A percentile compares a stretch with the other conserved stretches of the same genome.
Evolutionary conservation across 1,139 yeast species (phyloP).

Genomic region (Yamadazyma songkhlaensis): DNA sequence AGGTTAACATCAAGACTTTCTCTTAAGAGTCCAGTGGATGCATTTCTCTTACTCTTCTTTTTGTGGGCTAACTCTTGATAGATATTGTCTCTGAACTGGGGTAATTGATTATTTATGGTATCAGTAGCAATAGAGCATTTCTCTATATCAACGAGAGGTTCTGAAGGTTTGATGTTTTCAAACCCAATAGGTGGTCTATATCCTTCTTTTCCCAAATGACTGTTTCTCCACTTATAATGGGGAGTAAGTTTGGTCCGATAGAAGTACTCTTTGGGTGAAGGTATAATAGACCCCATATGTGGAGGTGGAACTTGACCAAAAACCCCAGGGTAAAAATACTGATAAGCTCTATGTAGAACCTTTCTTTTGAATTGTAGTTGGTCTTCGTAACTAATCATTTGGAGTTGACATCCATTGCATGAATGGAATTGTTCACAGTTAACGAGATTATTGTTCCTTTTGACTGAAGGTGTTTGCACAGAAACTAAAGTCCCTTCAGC

Average conservation of each 20-base stretch:
- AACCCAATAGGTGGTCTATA: constrained; percentile 27
- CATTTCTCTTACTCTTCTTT: constrained; percentile 3
- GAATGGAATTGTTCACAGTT: constrained; percentile 73
- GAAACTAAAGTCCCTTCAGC: constrained; percentile 30
- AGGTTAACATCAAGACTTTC: constrained; percentile 33
- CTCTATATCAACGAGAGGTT: constrained; percentile 82
- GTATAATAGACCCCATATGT: constrained; percentile 11
- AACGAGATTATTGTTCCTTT: constrained; percentile 27
- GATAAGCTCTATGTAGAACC: constrained; percentile 33
- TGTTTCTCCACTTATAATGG: constrained; percentile 64
- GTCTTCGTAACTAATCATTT: constrained; percentile 40
- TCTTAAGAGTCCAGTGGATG: constrained; percentile 20
- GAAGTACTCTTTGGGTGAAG: constrained; percentile 59
- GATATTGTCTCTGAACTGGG: constrained; percentile 5
- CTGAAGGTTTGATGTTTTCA: constrained; percentile 45
- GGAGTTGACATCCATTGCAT: constrained; percentile 54
- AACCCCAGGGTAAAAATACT: constrained; percentile 31
- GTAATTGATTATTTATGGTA: constrained; percentile 49
- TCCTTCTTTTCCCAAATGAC: background rate
- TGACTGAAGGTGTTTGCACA: constrained; percentile 15
- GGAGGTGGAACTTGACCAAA: constrained; percentile 8
- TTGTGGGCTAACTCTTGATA: background rate
- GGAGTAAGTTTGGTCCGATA: constrained; percentile 95
- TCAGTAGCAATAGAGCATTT: constrained; percentile 87
- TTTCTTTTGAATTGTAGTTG: constrained; percentile 32